Percentiles rank a stretch among this genome's conserved stretches.
These are phyloP conservation scores for Inga leiocalycina DNA, from an alignment of 306 rosid genomes.

Conservation along the genomic window DNA sequence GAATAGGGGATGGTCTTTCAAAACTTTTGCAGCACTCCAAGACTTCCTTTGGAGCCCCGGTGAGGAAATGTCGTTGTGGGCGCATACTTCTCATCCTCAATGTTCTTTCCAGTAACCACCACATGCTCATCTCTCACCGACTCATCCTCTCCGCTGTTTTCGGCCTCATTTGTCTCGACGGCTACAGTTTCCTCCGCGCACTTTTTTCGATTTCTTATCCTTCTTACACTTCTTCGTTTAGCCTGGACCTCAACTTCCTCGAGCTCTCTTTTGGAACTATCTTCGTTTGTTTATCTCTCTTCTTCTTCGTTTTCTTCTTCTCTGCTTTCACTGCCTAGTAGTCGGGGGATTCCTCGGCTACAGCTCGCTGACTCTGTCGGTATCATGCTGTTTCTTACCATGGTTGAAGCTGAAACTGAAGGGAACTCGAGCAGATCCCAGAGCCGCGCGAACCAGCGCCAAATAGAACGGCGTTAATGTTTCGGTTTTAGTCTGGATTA, in stretches of 20 bases:
- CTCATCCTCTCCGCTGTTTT: constrained; percentile 27
- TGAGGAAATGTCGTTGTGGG: constrained; percentile 54
- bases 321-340: constrained; percentile 43
- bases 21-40: constrained; percentile 82
- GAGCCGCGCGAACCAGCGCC: constrained; percentile 36
- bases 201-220: constrained; percentile 37
- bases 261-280: constrained; percentile 59
- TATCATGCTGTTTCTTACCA: constrained; percentile 63
- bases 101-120: constrained; percentile 72
- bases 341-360: constrained; percentile 36
- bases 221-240: constrained; percentile 52
- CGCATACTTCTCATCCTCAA: constrained; percentile 51
- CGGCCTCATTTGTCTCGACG: not conserved
- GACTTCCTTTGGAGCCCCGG: constrained; percentile 71
- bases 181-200: constrained; percentile 26
- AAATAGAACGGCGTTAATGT: not conserved
- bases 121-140: constrained; percentile 48
- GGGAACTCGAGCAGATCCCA: not conserved
- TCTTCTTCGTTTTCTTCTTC: constrained; percentile 57
- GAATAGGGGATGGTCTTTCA: constrained; percentile 85
- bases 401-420: constrained; percentile 31
- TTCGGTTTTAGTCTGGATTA: not conserved
- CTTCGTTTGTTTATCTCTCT: constrained; percentile 37
- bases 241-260: constrained; percentile 37
- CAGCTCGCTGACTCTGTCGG: constrained; percentile 40